phyloP scores from a whole-genome alignment of 192 early-diverging fungal genomes.

The Rhizoclosmatium globosum region DNA sequence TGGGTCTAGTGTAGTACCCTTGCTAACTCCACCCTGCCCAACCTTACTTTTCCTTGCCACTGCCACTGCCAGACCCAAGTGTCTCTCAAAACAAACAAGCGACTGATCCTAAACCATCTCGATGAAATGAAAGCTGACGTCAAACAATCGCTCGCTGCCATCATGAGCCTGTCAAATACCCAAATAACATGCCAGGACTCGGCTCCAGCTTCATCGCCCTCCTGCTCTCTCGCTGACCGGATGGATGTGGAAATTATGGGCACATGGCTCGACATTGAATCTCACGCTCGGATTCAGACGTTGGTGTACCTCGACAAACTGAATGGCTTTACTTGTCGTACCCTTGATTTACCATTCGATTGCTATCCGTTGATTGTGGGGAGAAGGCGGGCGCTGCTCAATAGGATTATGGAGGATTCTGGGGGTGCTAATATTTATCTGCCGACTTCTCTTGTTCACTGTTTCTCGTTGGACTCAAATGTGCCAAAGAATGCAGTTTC shows the following conservation, averaged over 20 bases:
- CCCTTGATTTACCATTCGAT: conserved; percentile 52
- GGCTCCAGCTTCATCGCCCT: background rate
- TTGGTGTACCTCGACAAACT: conserved; percentile 52
- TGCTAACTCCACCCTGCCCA: too few relatives aligned
- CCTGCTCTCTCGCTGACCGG: conserved; percentile 11
- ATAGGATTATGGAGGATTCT: conserved; percentile 74
- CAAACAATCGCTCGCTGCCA: conserved; percentile 55
- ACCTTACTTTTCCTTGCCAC: too few relatives aligned
- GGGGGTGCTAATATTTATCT: conserved; percentile 76
- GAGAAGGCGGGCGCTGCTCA: conserved; percentile 64
- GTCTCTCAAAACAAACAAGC: conserved; percentile 53
- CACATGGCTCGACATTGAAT: conserved; percentile 53
- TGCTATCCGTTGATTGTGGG: conserved; percentile 79
- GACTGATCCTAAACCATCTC: conserved; percentile 53
- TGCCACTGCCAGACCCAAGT: conserved; percentile 38
- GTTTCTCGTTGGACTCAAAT: background rate
- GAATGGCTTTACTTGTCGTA: conserved; percentile 52
- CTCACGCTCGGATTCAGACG: conserved; percentile 47
- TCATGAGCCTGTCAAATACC: conserved; percentile 55
- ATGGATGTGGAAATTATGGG: conserved; percentile 68
- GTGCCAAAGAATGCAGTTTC: conserved; percentile 59
- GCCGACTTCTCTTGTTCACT: conserved; percentile 40
- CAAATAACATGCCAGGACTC: conserved; percentile 59
- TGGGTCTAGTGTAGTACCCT: too few relatives aligned
- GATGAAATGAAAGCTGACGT: conserved; percentile 59